These are phyloP conservation scores for Crithidia acanthocephali DNA, from an alignment of 208 protist species.

Conservation along the genomic window DNA sequence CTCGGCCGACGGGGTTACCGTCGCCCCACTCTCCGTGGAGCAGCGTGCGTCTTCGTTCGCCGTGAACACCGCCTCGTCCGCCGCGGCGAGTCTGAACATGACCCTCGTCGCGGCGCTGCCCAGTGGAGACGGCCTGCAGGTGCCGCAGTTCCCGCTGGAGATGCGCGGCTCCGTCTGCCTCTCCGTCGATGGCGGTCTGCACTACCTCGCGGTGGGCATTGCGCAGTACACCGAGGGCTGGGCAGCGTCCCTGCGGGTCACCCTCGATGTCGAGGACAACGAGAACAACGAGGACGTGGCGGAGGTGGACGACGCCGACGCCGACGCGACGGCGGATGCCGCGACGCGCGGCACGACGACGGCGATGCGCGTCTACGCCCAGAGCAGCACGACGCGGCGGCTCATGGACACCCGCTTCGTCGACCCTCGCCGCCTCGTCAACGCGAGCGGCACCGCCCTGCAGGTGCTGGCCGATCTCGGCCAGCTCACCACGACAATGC, in stretches of 20 bases:
- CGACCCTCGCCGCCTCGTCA: constrained; percentile 1
- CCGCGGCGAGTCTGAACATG: constrained; percentile 13
- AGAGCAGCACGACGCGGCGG: constrained; percentile 45
- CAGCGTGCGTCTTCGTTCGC: constrained; percentile 11
- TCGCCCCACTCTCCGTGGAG: constrained; percentile 18
- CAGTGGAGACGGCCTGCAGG: constrained; percentile 5
- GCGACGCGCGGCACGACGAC: constrained; percentile 21
- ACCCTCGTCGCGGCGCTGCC: constrained; percentile 48
- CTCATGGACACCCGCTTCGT: constrained; percentile 61
- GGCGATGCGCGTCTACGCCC: constrained; percentile 43
- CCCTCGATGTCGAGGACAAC: constrained; percentile 24
- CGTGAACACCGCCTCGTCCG: not conserved
- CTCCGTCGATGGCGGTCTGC: constrained; percentile 68
- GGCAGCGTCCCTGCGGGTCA: constrained; percentile 62
- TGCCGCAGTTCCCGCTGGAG: constrained; percentile 42
- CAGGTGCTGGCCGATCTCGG: constrained; percentile 28
- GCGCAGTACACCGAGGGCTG: constrained; percentile 65
- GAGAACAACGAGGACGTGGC: constrained; percentile 29
- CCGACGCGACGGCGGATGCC: not conserved
- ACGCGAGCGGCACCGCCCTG: constrained; percentile 3
- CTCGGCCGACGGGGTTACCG: constrained; percentile 14
- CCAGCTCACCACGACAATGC: constrained; percentile 51
- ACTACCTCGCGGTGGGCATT: constrained; percentile 65
- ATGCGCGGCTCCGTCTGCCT: constrained; percentile 59
- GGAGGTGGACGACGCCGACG: constrained; percentile 10